Evolutionary conservation across 163 green algal genomes (phyloP).

Genomic region (Scenedesmus sp.): DNA sequence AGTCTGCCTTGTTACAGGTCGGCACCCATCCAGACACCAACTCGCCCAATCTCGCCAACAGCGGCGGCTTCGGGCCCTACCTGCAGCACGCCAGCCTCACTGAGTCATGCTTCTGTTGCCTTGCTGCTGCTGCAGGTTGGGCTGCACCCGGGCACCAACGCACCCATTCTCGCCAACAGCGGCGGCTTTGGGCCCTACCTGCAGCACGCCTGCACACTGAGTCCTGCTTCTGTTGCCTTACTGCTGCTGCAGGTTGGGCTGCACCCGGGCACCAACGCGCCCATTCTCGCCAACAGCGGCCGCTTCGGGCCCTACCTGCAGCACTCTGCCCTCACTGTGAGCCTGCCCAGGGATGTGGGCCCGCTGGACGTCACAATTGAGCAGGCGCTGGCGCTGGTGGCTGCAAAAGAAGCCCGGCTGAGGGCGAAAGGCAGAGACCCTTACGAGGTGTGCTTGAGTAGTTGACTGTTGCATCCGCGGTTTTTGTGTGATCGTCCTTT

Average conservation of each 20-base stretch:
- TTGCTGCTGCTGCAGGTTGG: slow-evolving; percentile 53
- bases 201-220: slow-evolving; percentile 44
- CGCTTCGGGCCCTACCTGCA: slow-evolving; percentile 69
- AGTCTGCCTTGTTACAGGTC: slow-evolving; percentile 41
- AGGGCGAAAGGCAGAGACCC: slow-evolving; percentile 29
- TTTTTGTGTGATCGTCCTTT: no score
- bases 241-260: slow-evolving; percentile 53
- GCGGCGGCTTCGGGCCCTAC: slow-evolving; percentile 68
- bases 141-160: slow-evolving; percentile 60
- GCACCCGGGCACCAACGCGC: slow-evolving; percentile 64
- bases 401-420: not conserved
- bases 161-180: slow-evolving; percentile 56
- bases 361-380: not conserved
- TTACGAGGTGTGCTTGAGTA: slow-evolving; percentile 14
- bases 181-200: slow-evolving; percentile 70
- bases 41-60: slow-evolving; percentile 53
- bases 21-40: slow-evolving; percentile 66
- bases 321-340: slow-evolving; percentile 55
- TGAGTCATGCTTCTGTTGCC: not conserved
- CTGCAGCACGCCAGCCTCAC: slow-evolving; percentile 53
- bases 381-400: slow-evolving; percentile 16
- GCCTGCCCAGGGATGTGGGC: slow-evolving; percentile 53
- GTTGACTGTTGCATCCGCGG: not conserved
- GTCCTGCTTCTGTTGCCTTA: not conserved
- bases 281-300: slow-evolving; percentile 58